These are phyloP conservation scores for Pseudozyma flocculosa DNA, from an alignment of 1,284 basidiomycete genomes.

Conservation along the genomic window DNA sequence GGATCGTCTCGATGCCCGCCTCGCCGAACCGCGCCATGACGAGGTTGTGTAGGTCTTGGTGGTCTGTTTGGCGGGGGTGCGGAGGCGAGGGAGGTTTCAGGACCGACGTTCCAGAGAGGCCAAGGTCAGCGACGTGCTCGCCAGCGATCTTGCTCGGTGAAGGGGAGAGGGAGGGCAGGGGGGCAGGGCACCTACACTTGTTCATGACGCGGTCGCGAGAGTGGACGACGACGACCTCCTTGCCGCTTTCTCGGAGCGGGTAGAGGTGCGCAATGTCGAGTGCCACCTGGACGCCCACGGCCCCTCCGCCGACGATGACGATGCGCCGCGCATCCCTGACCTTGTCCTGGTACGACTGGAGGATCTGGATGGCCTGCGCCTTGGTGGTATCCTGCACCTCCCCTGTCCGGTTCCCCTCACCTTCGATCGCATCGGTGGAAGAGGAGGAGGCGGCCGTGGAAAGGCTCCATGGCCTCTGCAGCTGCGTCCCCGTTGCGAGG, in stretches of 20 bases:
- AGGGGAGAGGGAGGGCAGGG: no score
- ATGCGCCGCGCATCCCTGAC: constrained; percentile 38
- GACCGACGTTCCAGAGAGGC: no score
- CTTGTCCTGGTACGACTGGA: constrained; percentile 33
- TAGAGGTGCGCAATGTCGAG: constrained; percentile 49
- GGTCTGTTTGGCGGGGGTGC: constrained; percentile 2
- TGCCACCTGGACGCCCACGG: constrained; percentile 53
- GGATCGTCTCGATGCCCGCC: constrained; percentile 4
- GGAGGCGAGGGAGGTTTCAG: background rate
- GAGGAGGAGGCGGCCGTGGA: background rate
- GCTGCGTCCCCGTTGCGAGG: constrained; percentile 26
- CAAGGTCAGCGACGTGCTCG: no score
- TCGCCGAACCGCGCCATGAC: constrained; percentile 10
- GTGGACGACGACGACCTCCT: constrained; percentile 37
- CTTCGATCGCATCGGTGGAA: no score
- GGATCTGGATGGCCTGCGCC: constrained; percentile 31
- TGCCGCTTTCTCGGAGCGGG: constrained; percentile 2
- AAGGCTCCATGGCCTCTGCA: constrained; percentile 20
- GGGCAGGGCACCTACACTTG: constrained; percentile 7
- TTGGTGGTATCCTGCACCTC: constrained; percentile 21
- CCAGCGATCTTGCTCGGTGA: no score
- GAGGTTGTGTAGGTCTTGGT: constrained; percentile 17
- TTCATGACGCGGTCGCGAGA: constrained; percentile 25
- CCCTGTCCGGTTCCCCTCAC: background rate
- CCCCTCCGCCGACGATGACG: constrained; percentile 54